These are phyloP conservation scores for Echeveria elegans DNA, from an alignment of 164 flowering plant genomes.

Conservation along the genomic window DNA sequence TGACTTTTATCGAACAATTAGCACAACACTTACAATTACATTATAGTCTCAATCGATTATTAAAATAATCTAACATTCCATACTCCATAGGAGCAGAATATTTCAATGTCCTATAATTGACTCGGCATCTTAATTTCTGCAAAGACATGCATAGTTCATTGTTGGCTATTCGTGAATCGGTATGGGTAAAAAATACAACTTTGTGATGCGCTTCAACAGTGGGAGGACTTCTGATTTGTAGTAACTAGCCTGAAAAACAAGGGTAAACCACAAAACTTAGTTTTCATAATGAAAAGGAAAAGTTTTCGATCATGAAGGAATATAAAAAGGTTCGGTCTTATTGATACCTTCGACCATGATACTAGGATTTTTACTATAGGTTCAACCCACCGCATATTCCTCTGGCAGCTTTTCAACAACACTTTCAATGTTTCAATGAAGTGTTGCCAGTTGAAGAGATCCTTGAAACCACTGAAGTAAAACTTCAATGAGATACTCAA, in stretches of 20 bases:
- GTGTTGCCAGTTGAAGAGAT: too few relatives aligned
- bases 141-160: conserved; percentile 60
- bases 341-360: conserved; percentile 95
- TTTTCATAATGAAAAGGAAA: too few relatives aligned
- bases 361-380: conserved; percentile 82
- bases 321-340: neutral
- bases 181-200: conserved; percentile 86
- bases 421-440: conserved; percentile 63
- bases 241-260: conserved; percentile 48
- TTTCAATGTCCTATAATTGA: conserved; percentile 72
- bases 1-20: too few relatives aligned
- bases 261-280: neutral
- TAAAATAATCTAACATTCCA: too few relatives aligned
- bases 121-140: conserved; percentile 92
- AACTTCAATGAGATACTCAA: neutral
- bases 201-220: conserved; percentile 75
- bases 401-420: conserved; percentile 74
- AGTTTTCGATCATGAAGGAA: neutral
- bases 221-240: too few relatives aligned
- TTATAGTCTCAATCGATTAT: too few relatives aligned
- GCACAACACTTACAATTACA: too few relatives aligned
- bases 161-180: conserved; percentile 93
- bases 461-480: conserved; percentile 86
- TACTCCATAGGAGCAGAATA: conserved; percentile 78
- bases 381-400: conserved; percentile 45